Evolutionary conservation across 2,329 filamentous ascomycete genomes (phyloP).

Genomic region (Chaetomiaceae sp.): DNA sequence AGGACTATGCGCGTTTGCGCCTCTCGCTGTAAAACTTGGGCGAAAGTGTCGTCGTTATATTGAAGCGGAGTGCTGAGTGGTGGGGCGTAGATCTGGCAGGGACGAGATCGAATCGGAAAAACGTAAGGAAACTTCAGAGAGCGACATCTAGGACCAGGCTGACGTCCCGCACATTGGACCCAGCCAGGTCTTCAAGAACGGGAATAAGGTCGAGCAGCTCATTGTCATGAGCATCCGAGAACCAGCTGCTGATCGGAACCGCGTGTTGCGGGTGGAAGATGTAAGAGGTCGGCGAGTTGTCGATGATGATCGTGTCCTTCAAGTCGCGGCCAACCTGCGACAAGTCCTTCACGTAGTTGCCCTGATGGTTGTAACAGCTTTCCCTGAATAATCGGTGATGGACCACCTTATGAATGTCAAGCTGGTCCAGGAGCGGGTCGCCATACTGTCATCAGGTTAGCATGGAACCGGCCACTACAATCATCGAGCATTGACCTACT

Average conservation of each 20-base stretch:
- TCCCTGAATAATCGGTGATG: constrained; percentile 96
- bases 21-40: constrained; percentile 19
- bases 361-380: constrained; percentile 98
- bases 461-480: not conserved
- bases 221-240: constrained; percentile 98
- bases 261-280: constrained; percentile 99
- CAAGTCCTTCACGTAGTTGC: constrained; percentile 98
- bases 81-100: not conserved
- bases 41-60: constrained; percentile 54
- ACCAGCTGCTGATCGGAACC: constrained; percentile 99
- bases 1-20: constrained; percentile 36
- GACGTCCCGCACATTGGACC: constrained; percentile 84
- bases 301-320: constrained; percentile 97
- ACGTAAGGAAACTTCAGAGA: constrained; percentile 47
- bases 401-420: constrained; percentile 95
- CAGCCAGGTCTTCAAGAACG: constrained; percentile 93
- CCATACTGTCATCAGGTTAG: constrained; percentile 63
- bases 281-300: constrained; percentile 98
- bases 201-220: constrained; percentile 96
- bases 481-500: constrained; percentile 46
- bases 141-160: constrained; percentile 94
- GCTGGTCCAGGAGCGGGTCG: constrained; percentile 89
- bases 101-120: constrained; percentile 12
- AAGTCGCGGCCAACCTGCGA: constrained; percentile 95
- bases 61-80: constrained; percentile 25